Conservation (phyloP, 495 filamentous ascomycete genomes). For the Neurospora sp. region DNA sequence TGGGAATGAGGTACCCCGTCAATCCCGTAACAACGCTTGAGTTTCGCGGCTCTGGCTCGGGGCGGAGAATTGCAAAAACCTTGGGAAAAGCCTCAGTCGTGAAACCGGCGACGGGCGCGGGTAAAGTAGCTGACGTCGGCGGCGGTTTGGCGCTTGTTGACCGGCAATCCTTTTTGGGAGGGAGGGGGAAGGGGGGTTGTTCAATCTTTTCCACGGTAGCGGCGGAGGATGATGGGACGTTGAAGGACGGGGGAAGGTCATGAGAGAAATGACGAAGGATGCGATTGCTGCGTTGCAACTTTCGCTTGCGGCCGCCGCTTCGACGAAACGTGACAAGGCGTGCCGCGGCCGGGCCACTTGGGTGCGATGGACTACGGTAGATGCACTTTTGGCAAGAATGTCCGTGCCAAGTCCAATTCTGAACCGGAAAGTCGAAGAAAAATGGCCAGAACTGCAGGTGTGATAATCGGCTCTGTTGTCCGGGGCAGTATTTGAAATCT, state of each 20-base stretch:
- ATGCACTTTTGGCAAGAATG: neutral
- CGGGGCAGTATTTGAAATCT: neutral
- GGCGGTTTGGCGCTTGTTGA: neutral
- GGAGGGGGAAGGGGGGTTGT: neutral
- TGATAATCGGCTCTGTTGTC: neutral
- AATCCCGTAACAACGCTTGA: neutral
- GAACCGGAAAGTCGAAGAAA: neutral
- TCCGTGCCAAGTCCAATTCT: neutral
- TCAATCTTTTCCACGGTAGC: neutral
- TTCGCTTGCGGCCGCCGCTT: neutral
- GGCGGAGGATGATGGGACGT: neutral
- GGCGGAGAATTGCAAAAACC: neutral
- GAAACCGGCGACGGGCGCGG: neutral
- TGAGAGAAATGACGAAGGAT: neutral
- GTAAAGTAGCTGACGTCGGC: neutral
- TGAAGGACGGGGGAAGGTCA: neutral
- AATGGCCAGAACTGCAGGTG: neutral
- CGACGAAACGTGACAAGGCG: neutral
- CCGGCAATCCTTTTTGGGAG: neutral
- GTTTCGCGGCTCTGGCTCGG: neutral
- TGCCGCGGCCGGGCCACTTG: neutral
- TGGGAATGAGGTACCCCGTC: neutral
- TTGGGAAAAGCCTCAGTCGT: neutral
- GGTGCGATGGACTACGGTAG: neutral
- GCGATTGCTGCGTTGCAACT: neutral